Base-by-base conservation (phyloP, 805 yeast species). In the Candida boidinii region DNA sequence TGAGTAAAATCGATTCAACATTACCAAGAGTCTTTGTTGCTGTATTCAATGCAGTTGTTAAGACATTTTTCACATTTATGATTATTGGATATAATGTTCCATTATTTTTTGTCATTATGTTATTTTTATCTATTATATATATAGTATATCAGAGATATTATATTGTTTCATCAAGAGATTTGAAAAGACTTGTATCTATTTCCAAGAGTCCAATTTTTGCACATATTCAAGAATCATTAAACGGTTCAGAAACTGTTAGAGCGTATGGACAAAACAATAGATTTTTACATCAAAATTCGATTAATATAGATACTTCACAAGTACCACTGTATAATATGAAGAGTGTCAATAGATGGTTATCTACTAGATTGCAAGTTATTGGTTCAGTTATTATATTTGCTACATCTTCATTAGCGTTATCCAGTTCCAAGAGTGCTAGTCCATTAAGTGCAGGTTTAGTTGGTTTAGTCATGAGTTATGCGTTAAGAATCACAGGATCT, bases 131-230 rank as follows among this genome's bases (percentile, higher is more conserved):
- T 3, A 53, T 70, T 21, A 51, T 84, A 31, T 86, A 85, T 55
- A 52, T 70, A 29, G 77, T 79, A 53, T 82, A 79, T 51, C 94
- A 85, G 53, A 60, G 62, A 30, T 79, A 67, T 54, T 87, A 81
- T 53, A 68, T 79, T 39, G 64, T 75, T 4, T 68, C 85, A 1
- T 72, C 87, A 7, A 69, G 95, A 46, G 95, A 86, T 51, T 62
- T 86, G 45, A 83, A 82, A 51, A 70, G 95, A 46, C 61, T 85
- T 32, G 74, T 72, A 29, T 75, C 82, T 33, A 66, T 76, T 16
- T 68, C 90, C 5, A 68, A 73, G 46, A 73, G 84, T 36, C 95
- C 95, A 3, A 75, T 85, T 13, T 81, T 72, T 60, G 81, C 94
- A 0, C 86, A 81, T 43, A 67, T 87, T 41, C 88, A 83, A 49